A percentile compares a stretch with the other conserved stretches of the same genome.
phyloP scores from a whole-genome alignment of 805 yeast species.

The Candida tibetensis region DNA sequence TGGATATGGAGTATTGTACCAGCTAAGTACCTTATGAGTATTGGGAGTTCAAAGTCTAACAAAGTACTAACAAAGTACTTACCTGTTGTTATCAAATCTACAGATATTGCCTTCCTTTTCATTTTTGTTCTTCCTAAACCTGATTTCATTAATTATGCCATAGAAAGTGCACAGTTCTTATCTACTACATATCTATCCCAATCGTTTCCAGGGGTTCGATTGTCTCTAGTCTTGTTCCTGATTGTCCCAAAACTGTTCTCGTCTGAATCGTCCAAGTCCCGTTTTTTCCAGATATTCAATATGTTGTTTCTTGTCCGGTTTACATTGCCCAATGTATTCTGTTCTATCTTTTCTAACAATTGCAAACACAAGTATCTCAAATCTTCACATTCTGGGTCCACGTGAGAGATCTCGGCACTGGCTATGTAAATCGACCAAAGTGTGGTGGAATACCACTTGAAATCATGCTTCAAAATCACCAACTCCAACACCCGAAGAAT shows the following conservation, averaged over 20 bases:
- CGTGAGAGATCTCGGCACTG: slow-evolving; percentile 23
- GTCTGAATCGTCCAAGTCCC: slow-evolving; percentile 24
- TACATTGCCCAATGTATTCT: slow-evolving; percentile 27
- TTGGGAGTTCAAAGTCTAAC: too few relatives aligned
- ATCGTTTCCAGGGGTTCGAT: slow-evolving; percentile 23
- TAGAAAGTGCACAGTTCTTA: slow-evolving; percentile 20
- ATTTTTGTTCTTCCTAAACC: too few relatives aligned
- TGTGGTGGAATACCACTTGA: slow-evolving; percentile 29
- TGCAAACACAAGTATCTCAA: slow-evolving; percentile 23
- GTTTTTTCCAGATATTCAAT: slow-evolving; percentile 25
- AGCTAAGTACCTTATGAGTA: too few relatives aligned
- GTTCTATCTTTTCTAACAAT: slow-evolving; percentile 23
- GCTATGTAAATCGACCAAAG: slow-evolving; percentile 29
- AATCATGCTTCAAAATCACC: slow-evolving; percentile 24
- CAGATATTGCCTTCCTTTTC: too few relatives aligned
- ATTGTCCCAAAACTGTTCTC: slow-evolving; percentile 16
- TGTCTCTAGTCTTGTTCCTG: slow-evolving; percentile 3
- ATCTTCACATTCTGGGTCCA: slow-evolving; percentile 23
- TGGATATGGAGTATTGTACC: too few relatives aligned
- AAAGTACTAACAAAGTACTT: too few relatives aligned
- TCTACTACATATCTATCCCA: slow-evolving; percentile 33
- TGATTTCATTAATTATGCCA: slow-evolving; percentile 5
- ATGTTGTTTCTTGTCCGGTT: slow-evolving; percentile 21
- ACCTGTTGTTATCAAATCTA: too few relatives aligned
- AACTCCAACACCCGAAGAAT: slow-evolving; percentile 20